phyloP scores from a whole-genome alignment of 129 eudicot species.

The Centaurea solstitialis region DNA sequence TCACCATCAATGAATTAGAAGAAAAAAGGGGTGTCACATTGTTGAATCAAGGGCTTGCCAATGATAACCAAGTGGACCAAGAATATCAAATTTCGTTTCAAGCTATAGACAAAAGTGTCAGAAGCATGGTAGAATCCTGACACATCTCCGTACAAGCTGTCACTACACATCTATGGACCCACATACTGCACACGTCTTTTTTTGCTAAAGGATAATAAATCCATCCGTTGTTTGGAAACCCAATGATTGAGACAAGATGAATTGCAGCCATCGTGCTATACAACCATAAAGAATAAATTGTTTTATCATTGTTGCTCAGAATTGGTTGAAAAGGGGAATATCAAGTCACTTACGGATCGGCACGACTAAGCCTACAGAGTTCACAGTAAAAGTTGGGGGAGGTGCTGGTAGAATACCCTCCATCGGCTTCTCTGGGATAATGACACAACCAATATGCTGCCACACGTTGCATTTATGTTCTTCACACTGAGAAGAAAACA shows the following conservation, averaged over 20 bases:
- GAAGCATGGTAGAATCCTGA: neutral
- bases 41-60: neutral
- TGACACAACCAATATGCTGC: constrained; percentile 90
- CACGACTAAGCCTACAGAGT: constrained; percentile 83
- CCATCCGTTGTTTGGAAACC: neutral
- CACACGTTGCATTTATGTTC: constrained; percentile 71
- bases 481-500: constrained; percentile 69
- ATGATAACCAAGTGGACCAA: neutral
- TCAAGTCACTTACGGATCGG: constrained; percentile 88
- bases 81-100: neutral
- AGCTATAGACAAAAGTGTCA: neutral
- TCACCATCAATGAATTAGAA: neutral
- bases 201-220: neutral
- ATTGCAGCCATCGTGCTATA: neutral
- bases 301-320: too few relatives aligned
- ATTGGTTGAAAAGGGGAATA: neutral
- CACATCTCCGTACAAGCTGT: too few relatives aligned
- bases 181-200: neutral
- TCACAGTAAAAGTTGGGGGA: constrained; percentile 81
- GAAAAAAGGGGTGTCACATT: neutral
- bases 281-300: neutral
- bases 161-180: neutral
- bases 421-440: constrained; percentile 76
- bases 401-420: constrained; percentile 72
- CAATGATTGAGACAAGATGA: neutral